A percentile compares a stretch with the other conserved stretches of the same genome.
Conservation (phyloP, 1,284 basidiomycete species). For the Marasmius tenuissimus region DNA sequence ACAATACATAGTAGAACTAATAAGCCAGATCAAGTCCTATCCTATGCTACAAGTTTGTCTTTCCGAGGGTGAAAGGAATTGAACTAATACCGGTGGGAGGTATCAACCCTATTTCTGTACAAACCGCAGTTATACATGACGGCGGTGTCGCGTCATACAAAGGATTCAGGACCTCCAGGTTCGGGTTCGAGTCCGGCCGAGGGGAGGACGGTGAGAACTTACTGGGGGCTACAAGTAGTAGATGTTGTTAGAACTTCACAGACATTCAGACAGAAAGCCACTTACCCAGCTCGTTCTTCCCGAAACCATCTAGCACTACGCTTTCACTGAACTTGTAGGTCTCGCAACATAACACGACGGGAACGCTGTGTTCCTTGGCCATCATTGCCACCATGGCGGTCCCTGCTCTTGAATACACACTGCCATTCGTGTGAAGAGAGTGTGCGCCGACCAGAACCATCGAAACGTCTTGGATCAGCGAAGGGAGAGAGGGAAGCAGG, state of each 20-base stretch:
- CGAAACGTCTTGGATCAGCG: slow-evolving; percentile 78
- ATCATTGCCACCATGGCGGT: slow-evolving; percentile 97
- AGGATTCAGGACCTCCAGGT: slow-evolving; percentile 78
- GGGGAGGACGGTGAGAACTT: slow-evolving; percentile 31
- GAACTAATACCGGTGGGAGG: slow-evolving; percentile 84
- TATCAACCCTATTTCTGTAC: slow-evolving; percentile 92
- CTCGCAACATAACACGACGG: slow-evolving; percentile 96
- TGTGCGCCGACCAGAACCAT: slow-evolving; percentile 92
- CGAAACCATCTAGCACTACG: slow-evolving; percentile 92
- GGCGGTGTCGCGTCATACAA: slow-evolving; percentile 93
- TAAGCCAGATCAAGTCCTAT: background rate
- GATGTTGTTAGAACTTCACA: slow-evolving; percentile 10
- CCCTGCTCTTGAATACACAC: slow-evolving; percentile 92
- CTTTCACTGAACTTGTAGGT: slow-evolving; percentile 98
- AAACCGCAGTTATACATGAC: slow-evolving; percentile 87
- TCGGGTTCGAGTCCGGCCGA: slow-evolving; percentile 32
- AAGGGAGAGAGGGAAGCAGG: slow-evolving; percentile 85
- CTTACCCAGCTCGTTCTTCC: slow-evolving; percentile 92
- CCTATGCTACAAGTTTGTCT: slow-evolving; percentile 38
- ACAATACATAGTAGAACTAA: background rate
- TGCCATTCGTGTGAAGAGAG: slow-evolving; percentile 92
- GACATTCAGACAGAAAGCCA: background rate
- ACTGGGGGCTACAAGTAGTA: slow-evolving; percentile 35
- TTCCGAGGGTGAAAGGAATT: slow-evolving; percentile 73
- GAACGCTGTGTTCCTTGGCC: slow-evolving; percentile 86